Percentiles rank a stretch among this genome's conserved stretches.
These are phyloP conservation scores for Cladosporium colombiae DNA, from an alignment of 2,329 filamentous ascomycete species.

Conservation along the genomic window DNA sequence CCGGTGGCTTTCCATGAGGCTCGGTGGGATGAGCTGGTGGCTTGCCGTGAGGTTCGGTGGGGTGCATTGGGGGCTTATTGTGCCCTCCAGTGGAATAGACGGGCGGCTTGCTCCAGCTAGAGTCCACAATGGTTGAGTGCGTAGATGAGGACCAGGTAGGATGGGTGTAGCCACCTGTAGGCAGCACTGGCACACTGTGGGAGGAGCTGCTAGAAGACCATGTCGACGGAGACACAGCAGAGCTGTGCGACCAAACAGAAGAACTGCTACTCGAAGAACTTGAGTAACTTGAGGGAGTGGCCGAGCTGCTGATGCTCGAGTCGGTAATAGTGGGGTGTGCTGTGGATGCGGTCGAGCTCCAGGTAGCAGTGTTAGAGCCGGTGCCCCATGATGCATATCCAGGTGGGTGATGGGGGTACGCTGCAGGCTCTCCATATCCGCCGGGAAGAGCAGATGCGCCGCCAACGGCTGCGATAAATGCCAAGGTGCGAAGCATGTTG, in stretches of 20 bases:
- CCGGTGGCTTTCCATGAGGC: conserved; percentile 1
- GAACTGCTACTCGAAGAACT: conserved; percentile 10
- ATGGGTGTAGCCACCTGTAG: conserved; percentile 12
- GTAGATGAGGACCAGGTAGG: conserved; percentile 11
- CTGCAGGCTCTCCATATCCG: conserved; percentile 12
- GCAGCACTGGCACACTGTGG: conserved; percentile 9
- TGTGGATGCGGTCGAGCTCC: conserved; percentile 9
- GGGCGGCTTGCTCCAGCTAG: conserved; percentile 11
- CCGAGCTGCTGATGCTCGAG: not conserved
- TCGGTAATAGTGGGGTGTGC: not conserved
- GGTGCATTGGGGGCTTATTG: not conserved
- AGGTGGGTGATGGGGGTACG: conserved; percentile 14
- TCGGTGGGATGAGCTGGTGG: not conserved
- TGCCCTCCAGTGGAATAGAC: conserved; percentile 8
- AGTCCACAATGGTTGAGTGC: not conserved
- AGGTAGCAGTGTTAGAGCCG: conserved; percentile 5
- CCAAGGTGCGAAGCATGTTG: conserved; percentile 19
- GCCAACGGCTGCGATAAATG: conserved; percentile 17
- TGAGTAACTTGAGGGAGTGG: not conserved
- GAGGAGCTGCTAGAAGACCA: conserved; percentile 9
- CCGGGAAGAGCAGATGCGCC: conserved; percentile 15
- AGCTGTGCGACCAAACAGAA: conserved; percentile 2
- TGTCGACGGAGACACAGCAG: not conserved
- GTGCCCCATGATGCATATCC: conserved; percentile 9
- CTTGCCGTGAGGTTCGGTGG: not conserved